Evolutionary conservation across 139 green algal genomes (phyloP), one percentile per base, ranked within the genome.

Genomic region (Chara braunii): DNA sequence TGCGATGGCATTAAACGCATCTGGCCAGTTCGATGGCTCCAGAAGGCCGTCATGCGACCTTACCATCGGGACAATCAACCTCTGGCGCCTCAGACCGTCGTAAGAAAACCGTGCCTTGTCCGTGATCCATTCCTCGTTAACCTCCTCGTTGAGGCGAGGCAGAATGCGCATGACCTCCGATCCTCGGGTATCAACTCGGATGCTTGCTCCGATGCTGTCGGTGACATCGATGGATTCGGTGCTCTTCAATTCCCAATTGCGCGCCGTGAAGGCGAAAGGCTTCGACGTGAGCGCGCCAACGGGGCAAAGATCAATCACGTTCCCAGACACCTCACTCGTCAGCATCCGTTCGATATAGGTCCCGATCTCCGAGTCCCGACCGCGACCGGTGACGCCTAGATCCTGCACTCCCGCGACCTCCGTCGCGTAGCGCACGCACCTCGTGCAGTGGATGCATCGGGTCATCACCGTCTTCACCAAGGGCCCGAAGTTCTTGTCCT

Each of bases 81-180:
- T 81, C 83, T 99, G 93, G 18, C 88, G 79, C 76, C 88, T 88
- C 35, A 99, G 85, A 5, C 82, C 93, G 68, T 99, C 93, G 69
- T 94, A 99, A 72, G 93, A 86, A 75, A 96, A 99, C 57, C 93
- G 84, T 1, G 77, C 84, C 78, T 95, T 96, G 86, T 99, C 93
- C 7, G 70, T 85, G 60, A 99, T 84, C 93, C 93, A 99, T 80
- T 99, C 93, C 88, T 99, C 93, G 63, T 99, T 99, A 3, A 99
- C 62, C 0, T 73, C 81, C 74, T 99, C 94, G 67, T 99, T 96
- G 34, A 94, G 61, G 2, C 90, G 80, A 0, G 94, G 90, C 35
- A 91, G 68, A 42, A 99, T 88, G 74, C 93, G 87, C 83, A 99
- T 95, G 18, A 91, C 82, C 81, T 97, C 90, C 8, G 69, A 45